These are phyloP conservation scores for Chytriomyces confervae DNA, from an alignment of 192 early-diverging fungal species.

Conservation along the genomic window DNA sequence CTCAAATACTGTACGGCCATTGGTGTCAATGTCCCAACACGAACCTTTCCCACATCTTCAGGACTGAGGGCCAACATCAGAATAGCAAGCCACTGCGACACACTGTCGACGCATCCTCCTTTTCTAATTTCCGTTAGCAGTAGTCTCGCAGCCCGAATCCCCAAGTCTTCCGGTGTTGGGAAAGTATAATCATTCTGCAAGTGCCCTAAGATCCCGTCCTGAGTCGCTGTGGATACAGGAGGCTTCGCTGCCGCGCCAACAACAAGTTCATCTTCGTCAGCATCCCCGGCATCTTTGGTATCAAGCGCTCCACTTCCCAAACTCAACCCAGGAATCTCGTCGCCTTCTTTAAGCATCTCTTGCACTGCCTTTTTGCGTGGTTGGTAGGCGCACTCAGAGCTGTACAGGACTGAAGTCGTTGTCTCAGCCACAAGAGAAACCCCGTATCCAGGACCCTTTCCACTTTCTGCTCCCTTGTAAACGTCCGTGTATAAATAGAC, in stretches of 20 bases:
- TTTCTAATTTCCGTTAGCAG: constrained; percentile 85
- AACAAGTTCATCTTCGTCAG: constrained; percentile 11
- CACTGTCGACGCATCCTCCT: constrained; percentile 88
- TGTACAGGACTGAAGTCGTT: constrained; percentile 80
- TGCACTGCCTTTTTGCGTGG: constrained; percentile 40
- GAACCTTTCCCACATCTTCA: constrained; percentile 91
- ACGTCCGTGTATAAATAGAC: constrained; percentile 98
- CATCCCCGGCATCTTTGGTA: constrained; percentile 13
- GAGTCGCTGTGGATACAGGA: constrained; percentile 8
- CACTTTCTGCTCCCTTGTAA: constrained; percentile 92
- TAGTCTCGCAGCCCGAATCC: constrained; percentile 72
- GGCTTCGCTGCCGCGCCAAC: neutral
- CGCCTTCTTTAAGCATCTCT: constrained; percentile 16
- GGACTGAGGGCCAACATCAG: constrained; percentile 87
- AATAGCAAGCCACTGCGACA: constrained; percentile 85
- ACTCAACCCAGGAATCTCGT: constrained; percentile 21
- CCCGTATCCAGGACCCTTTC: constrained; percentile 89
- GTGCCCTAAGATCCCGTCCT: constrained; percentile 19
- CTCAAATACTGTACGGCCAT: constrained; percentile 94
- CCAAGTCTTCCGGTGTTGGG: constrained; percentile 91
- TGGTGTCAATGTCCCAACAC: constrained; percentile 82
- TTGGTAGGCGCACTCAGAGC: constrained; percentile 84
- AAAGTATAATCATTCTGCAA: constrained; percentile 58
- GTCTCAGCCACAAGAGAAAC: constrained; percentile 91
- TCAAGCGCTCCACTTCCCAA: constrained; percentile 18